phyloP scores from a whole-genome alignment of 2,329 filamentous ascomycete genomes.

The Aureobasidium sp. region DNA sequence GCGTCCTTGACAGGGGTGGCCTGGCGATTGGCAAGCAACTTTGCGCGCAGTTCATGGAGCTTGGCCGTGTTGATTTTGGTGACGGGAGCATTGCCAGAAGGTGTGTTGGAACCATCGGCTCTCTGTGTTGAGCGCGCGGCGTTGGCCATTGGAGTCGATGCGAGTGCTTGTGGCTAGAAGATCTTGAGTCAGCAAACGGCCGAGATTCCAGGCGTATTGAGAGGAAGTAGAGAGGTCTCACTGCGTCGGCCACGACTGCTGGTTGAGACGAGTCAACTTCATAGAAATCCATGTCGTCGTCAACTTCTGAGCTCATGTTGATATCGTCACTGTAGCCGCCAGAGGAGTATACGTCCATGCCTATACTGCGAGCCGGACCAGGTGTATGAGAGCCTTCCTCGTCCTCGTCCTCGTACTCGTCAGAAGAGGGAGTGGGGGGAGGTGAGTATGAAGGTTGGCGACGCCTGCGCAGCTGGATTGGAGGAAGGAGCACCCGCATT shows the following conservation, averaged over 20 bases:
- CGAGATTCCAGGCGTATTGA: background rate
- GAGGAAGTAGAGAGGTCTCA: background rate
- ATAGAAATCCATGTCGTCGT: constrained; percentile 3
- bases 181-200: background rate
- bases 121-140: background rate
- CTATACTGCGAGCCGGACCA: background rate
- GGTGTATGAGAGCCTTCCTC: background rate
- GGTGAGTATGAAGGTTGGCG: background rate
- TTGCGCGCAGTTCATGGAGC: constrained; percentile 1
- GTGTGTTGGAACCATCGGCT: background rate
- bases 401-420: background rate
- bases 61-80: background rate
- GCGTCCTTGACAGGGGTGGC: background rate
- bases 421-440: background rate
- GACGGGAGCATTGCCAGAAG: background rate
- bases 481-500: background rate
- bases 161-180: background rate
- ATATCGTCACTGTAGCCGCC: background rate
- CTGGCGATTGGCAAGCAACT: background rate
- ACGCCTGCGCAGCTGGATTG: background rate
- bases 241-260: background rate
- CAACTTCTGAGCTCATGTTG: background rate
- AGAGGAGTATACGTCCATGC: background rate
- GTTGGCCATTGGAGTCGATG: background rate
- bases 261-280: background rate